Conservation (phyloP, 441 rosid genomes). For the Raphanus hybrid region DNA sequence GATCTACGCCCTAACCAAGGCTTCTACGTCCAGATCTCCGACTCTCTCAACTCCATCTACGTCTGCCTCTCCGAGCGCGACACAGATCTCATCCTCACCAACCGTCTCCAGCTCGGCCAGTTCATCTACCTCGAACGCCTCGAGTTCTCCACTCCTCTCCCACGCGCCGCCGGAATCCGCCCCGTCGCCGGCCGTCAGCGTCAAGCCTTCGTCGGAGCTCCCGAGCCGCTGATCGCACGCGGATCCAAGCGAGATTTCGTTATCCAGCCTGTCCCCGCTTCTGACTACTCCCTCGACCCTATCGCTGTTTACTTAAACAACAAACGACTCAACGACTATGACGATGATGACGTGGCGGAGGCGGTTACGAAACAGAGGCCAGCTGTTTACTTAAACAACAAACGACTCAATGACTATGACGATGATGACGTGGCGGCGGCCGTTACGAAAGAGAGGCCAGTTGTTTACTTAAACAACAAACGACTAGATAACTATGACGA, state of each 20-base stretch:
- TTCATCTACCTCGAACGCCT: constrained; percentile 87
- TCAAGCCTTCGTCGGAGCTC: constrained; percentile 64
- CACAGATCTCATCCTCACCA: constrained; percentile 84
- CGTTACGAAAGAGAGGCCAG: too few relatives aligned
- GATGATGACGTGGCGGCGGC: too few relatives aligned
- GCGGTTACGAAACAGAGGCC: background rate
- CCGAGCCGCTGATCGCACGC: constrained; percentile 82
- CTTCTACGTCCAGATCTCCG: constrained; percentile 91
- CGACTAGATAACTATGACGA: too few relatives aligned
- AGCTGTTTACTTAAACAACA: too few relatives aligned
- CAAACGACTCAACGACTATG: constrained; percentile 22
- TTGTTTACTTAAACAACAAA: too few relatives aligned
- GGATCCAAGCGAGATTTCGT: constrained; percentile 77
- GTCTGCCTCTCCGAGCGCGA: constrained; percentile 91
- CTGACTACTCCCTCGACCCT: constrained; percentile 74
- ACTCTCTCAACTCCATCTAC: constrained; percentile 92
- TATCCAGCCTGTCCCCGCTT: constrained; percentile 77
- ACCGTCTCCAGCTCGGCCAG: constrained; percentile 97
- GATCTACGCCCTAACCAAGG: constrained; percentile 94
- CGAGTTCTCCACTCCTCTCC: constrained; percentile 80
- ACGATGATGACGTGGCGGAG: constrained; percentile 16
- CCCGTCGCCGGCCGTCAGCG: constrained; percentile 82
- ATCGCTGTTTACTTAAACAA: constrained; percentile 74
- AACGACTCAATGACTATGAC: too few relatives aligned
- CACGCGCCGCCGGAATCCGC: constrained; percentile 76